Conservation (phyloP, 1,284 basidiomycete species). For the Cutaneotrichosporon mucoides region DNA sequence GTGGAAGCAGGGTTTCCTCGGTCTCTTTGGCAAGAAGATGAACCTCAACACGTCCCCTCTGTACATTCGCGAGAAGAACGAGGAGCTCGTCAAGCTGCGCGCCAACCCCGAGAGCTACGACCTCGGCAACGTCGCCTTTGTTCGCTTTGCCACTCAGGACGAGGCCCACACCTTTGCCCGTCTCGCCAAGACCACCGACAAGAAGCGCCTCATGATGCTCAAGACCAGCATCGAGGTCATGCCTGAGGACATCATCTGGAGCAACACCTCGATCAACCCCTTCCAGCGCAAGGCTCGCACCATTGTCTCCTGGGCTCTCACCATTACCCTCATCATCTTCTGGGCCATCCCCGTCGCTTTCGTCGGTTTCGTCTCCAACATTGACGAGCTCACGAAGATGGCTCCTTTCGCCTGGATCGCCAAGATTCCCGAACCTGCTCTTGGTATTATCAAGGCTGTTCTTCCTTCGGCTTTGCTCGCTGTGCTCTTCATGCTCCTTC, state of each 20-base stretch:
- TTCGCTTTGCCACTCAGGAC: conserved; percentile 77
- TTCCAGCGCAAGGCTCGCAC: conserved; percentile 53
- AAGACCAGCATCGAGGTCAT: conserved; percentile 64
- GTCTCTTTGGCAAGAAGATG: conserved; percentile 55
- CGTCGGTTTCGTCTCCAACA: conserved; percentile 79
- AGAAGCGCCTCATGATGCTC: conserved; percentile 32
- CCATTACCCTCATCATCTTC: conserved; percentile 55
- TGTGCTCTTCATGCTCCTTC: conserved; percentile 84
- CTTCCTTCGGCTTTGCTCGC: conserved; percentile 80
- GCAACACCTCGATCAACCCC: conserved; percentile 59
- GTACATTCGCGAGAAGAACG: conserved; percentile 53
- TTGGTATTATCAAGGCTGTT: conserved; percentile 88
- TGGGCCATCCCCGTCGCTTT: conserved; percentile 65
- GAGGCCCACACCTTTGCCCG: conserved; percentile 56
- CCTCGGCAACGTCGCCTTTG: conserved; percentile 63
- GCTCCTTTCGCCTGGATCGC: conserved; percentile 71
- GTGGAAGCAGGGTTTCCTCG: conserved; percentile 57
- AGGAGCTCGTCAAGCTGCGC: conserved; percentile 53
- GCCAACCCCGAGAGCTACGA: conserved; percentile 53
- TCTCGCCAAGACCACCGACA: conserved; percentile 57
- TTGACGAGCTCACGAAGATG: conserved; percentile 61
- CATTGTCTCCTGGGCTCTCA: conserved; percentile 53
- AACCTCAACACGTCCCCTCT: conserved; percentile 54
- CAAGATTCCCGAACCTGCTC: conserved; percentile 54
- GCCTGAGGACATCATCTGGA: conserved; percentile 86